Conservation (phyloP, 2,329 filamentous ascomycete genomes). For the Didymella exigua region DNA sequence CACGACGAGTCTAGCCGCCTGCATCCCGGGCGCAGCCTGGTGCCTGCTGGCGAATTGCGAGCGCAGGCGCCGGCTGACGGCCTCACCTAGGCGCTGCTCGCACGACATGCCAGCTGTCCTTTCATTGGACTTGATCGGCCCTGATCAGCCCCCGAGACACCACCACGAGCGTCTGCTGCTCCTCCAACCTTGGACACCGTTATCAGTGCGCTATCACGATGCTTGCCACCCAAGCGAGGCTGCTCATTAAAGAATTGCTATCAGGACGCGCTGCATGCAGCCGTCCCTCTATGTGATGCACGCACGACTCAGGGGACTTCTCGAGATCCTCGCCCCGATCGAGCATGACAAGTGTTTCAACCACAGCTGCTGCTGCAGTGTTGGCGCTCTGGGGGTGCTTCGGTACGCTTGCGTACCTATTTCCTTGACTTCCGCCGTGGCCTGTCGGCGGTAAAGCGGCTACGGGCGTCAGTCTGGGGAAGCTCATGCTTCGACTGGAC, state of each 20-base stretch:
- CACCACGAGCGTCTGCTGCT: slow-evolving; percentile 9
- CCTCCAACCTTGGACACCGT: slow-evolving; percentile 25
- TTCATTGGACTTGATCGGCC: slow-evolving; percentile 21
- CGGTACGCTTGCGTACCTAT: slow-evolving; percentile 29
- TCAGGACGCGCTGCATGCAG: slow-evolving; percentile 14
- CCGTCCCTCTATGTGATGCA: not conserved
- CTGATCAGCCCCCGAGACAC: slow-evolving; percentile 11
- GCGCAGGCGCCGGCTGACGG: slow-evolving; percentile 24
- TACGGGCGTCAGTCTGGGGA: slow-evolving; percentile 32
- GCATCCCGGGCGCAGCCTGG: slow-evolving; percentile 5
- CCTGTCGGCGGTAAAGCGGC: slow-evolving; percentile 35
- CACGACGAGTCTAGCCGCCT: slow-evolving; percentile 17
- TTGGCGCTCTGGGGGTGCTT: slow-evolving; percentile 28
- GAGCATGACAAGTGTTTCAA: slow-evolving; percentile 40
- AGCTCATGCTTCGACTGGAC: slow-evolving; percentile 26
- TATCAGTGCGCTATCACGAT: slow-evolving; percentile 32
- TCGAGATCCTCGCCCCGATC: slow-evolving; percentile 27
- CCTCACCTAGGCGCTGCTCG: slow-evolving; percentile 14
- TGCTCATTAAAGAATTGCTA: slow-evolving; percentile 13
- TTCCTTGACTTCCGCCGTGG: slow-evolving; percentile 24
- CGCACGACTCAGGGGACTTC: slow-evolving; percentile 32
- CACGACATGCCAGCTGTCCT: slow-evolving; percentile 33
- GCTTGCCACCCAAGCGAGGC: slow-evolving; percentile 22
- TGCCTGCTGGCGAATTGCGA: slow-evolving; percentile 16
- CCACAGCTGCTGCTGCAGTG: slow-evolving; percentile 8